Conservation (phyloP, 768 basidiomycete species). For the Pholiota microspora region DNA sequence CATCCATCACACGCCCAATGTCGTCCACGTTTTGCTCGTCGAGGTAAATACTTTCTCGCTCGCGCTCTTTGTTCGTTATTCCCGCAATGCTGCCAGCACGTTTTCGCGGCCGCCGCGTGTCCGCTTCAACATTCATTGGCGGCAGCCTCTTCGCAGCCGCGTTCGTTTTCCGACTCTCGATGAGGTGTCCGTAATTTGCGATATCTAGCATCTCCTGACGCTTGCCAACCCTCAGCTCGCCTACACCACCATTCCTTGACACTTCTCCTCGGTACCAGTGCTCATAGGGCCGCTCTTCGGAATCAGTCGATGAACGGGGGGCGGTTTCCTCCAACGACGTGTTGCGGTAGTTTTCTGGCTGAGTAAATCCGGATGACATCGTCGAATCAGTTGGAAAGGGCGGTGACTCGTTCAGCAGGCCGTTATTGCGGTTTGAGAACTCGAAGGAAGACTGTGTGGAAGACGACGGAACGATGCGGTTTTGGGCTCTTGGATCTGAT, state of each 20-base stretch:
- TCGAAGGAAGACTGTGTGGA: slow-evolving; percentile 24
- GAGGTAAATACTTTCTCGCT: slow-evolving; percentile 63
- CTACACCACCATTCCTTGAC: slow-evolving; percentile 85
- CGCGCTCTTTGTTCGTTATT: slow-evolving; percentile 50
- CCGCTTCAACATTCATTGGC: slow-evolving; percentile 24
- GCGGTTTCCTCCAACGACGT: slow-evolving; percentile 27
- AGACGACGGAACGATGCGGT: slow-evolving; percentile 16
- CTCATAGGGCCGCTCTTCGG: slow-evolving; percentile 81
- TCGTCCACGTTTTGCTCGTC: slow-evolving; percentile 53
- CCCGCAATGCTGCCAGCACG: slow-evolving; percentile 68
- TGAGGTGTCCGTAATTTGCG: slow-evolving; percentile 75
- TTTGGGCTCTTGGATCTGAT: slow-evolving; percentile 12
- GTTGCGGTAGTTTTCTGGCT: slow-evolving; percentile 15
- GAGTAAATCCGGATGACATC: slow-evolving; percentile 41
- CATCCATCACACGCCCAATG: slow-evolving; percentile 65
- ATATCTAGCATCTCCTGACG: slow-evolving; percentile 86
- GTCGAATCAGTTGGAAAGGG: slow-evolving; percentile 52
- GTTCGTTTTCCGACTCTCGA: slow-evolving; percentile 30
- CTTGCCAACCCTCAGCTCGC: slow-evolving; percentile 72
- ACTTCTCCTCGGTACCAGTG: slow-evolving; percentile 91
- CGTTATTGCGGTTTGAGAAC: slow-evolving; percentile 13
- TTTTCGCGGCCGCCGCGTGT: slow-evolving; percentile 38
- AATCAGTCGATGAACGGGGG: slow-evolving; percentile 65
- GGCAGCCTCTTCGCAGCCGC: slow-evolving; percentile 20
- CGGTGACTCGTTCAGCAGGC: slow-evolving; percentile 58